Evolutionary conservation across 2,329 filamentous ascomycete genomes (phyloP), one percentile per base, ranked within the genome.

Genomic region (Alternaria sp.): DNA sequence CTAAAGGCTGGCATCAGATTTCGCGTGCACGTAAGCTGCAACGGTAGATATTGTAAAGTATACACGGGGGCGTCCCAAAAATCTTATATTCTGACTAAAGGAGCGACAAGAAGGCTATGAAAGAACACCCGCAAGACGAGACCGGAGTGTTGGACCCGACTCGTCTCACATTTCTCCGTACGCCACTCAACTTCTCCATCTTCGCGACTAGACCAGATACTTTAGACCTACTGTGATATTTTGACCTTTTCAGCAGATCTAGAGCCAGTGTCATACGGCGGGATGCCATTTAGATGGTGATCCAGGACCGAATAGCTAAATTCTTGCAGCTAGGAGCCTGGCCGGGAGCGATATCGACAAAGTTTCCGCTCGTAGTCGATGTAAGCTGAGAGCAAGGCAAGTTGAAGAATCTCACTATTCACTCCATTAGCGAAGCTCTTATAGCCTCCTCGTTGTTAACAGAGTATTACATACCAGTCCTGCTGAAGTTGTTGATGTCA

Each of bases 341-440:
- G 12, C 59, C 59, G 25, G 52, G 58, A n/a, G 6, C 13, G 10
- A 63, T 54, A 28, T 66, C 63, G n/a, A 66, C n/a, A 13, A 50
- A 56, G 36, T 66, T 55, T 15, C 57, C 57, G 13, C 56, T 53
- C 11, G 53, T 36, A 17, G 19, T 43, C 15, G 43, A 51, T 4
- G 40, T 49, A 11, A 51, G 59, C 21, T 52, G 61, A 30, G 45
- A 57, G 62, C 54, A 51, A 23, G 51, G 50, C 15, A 57, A 30
- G 30, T 59, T 64, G 43, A 58, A 66, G 43, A 66, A 66, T 4
- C 64, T 55, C 9, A 59, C 57, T 66, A 7, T 52, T 10, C 6
- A 1, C 3, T 2, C n/a, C 11, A 13, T 59, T n/a, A 52, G 43
- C 23, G 9, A 21, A 43, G 7, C 45, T 26, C 17, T 21, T n/a